Base-by-base conservation (phyloP, 2,329 filamentous ascomycete genomes). In the Fusarium caatingaense region DNA sequence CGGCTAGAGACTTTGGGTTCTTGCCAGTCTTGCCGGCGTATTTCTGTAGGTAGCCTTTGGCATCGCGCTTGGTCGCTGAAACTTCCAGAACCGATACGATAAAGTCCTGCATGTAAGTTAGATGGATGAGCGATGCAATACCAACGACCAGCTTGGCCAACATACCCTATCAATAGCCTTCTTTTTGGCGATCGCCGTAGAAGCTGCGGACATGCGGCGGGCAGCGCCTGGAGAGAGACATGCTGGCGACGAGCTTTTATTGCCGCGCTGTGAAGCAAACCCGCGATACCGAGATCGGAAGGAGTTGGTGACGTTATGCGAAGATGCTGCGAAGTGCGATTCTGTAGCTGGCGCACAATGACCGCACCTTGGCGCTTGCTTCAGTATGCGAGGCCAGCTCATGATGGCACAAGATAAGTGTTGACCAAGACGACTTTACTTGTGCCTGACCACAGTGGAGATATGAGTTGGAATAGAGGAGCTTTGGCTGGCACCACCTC, bases 11-110 rank as follows among this genome's bases (percentile, higher is more conserved):
- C 63, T 76, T 72, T 45, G 70, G 65, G 8, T 74, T 72, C 50
- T 78, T 78, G 73, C 71, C 75, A 68, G 73, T 72, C 50, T 78
- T 78, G 73, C 71, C 75, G 69, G 73, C 90, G 78, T 98, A 97
- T 66, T 93, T 94, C 73, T 96, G 92, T 18, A 99, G 86, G 77
- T 98, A 99, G 40, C 93, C 90, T 80, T 92, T 94, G 49, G 94
- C 94, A 82, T 99, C 96, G 74, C 96, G 90, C 80, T 94, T 97
- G 0, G 95, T 98, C 8, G 94, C 92, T 13, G 94, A 93, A 20
- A 94, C 93, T 75, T 93, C 93, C 32, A 99, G 85, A 6, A 98
- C 88, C 18, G 93, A 94, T 32, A 97, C 86, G 74, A 97, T 91
- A 75, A 97, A 92, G 76, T 97, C 93, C 91, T 94, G 70, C 15